Percentiles rank a stretch among this genome's conserved stretches.
Conservation (phyloP, 2,329 filamentous ascomycete genomes). For the Mycogone perniciosa region DNA sequence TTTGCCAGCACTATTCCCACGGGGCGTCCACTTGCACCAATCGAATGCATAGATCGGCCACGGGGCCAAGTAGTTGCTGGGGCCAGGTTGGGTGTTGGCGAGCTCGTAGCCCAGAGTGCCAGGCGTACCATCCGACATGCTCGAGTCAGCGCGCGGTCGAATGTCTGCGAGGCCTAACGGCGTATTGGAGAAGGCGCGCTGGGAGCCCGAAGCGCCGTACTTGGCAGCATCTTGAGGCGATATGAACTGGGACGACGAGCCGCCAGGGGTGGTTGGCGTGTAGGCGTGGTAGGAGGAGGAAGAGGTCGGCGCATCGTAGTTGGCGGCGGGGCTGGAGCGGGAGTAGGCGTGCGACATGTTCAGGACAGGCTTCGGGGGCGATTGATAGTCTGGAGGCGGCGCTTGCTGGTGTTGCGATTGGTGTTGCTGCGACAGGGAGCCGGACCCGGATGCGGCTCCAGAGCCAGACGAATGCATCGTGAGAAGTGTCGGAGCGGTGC, state of each 20-base stretch:
- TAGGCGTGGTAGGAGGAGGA: conserved; percentile 52
- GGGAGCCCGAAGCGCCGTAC: conserved; percentile 51
- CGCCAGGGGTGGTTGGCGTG: conserved; percentile 58
- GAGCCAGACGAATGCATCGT: conserved; percentile 36
- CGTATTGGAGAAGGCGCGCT: conserved; percentile 67
- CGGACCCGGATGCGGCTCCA: conserved; percentile 25
- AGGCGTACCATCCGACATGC: conserved; percentile 63
- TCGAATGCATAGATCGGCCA: conserved; percentile 97
- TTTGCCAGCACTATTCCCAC: conserved; percentile 77
- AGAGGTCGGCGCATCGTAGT: conserved; percentile 48
- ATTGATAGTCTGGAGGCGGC: conserved; percentile 49
- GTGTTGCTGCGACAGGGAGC: conserved; percentile 27
- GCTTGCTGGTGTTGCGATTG: conserved; percentile 25
- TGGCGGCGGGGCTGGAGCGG: conserved; percentile 69
- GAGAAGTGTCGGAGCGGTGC: conserved; percentile 40
- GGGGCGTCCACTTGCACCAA: conserved; percentile 97
- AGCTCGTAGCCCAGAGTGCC: conserved; percentile 60
- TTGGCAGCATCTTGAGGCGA: conserved; percentile 47
- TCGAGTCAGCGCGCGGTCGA: conserved; percentile 76
- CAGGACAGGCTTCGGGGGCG: conserved; percentile 61
- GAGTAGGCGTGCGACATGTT: conserved; percentile 70
- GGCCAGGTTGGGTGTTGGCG: conserved; percentile 58
- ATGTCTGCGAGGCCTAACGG: conserved; percentile 90
- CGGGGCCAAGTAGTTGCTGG: conserved; percentile 88
- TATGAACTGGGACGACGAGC: conserved; percentile 57